Conservation (phyloP, 2,329 filamentous ascomycete species). For the Seiridium unicorne region DNA sequence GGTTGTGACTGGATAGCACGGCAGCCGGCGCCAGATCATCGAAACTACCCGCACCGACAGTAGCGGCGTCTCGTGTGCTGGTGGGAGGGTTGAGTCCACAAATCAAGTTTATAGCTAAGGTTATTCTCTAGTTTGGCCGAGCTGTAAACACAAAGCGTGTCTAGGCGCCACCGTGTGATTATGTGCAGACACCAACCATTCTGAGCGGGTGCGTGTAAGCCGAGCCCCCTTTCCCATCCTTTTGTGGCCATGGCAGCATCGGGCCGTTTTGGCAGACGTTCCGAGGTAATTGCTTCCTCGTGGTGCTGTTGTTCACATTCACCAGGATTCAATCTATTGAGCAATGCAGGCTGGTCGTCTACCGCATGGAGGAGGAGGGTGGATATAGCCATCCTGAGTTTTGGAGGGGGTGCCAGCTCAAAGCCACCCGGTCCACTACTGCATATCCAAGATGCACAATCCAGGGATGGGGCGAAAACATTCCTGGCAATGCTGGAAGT, state of each 20-base stretch:
- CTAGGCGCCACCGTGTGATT: too few relatives aligned
- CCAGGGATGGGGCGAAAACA: not conserved
- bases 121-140: not conserved
- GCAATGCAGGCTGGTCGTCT: too few relatives aligned
- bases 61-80: not conserved
- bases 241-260: too few relatives aligned
- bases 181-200: too few relatives aligned
- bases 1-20: too few relatives aligned
- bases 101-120: slow-evolving; percentile 2
- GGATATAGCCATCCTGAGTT: not conserved
- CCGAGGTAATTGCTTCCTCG: too few relatives aligned
- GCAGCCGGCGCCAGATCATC: not conserved
- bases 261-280: too few relatives aligned
- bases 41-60: not conserved
- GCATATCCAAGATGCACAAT: not conserved
- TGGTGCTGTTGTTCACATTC: too few relatives aligned
- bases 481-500: not conserved
- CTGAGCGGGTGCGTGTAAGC: too few relatives aligned
- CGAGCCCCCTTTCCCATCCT: too few relatives aligned
- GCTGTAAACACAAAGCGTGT: too few relatives aligned
- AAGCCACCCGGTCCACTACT: not conserved
- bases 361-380: not conserved
- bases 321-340: too few relatives aligned
- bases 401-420: not conserved
- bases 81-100: not conserved